phyloP scores from a whole-genome alignment of 768 basidiomycete genomes.

The Rhodotorula sphaerocarpa region DNA sequence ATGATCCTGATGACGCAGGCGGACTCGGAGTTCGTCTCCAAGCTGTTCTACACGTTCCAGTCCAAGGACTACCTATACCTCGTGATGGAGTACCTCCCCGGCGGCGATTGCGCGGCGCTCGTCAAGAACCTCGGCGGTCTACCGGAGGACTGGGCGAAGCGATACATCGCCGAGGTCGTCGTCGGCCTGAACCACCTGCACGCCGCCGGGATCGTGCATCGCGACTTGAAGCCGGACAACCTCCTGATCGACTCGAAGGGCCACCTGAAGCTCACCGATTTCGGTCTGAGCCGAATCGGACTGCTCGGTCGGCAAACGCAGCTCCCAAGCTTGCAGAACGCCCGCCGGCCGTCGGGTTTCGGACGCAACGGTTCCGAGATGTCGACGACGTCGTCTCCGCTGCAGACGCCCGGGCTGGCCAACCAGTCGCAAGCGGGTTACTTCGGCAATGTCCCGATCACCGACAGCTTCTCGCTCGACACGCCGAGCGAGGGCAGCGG shows the following conservation, averaged over 20 bases:
- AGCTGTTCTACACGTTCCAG: constrained; percentile 97
- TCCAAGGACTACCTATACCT: constrained; percentile 98
- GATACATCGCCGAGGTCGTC: constrained; percentile 92
- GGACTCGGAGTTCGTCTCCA: constrained; percentile 90
- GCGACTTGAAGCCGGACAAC: constrained; percentile 97
- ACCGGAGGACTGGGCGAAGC: constrained; percentile 92
- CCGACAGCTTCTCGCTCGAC: constrained; percentile 34
- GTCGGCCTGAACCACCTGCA: constrained; percentile 95
- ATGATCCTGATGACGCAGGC: constrained; percentile 98
- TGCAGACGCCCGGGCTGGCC: constrained; percentile 41
- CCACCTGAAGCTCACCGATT: constrained; percentile 95
- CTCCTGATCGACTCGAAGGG: constrained; percentile 92
- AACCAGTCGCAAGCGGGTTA: constrained; percentile 42
- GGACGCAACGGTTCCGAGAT: constrained; percentile 43
- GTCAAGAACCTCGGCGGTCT: constrained; percentile 90
- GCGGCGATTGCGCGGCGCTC: constrained; percentile 92
- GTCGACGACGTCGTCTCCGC: constrained; percentile 40
- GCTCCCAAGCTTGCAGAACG: constrained; percentile 23
- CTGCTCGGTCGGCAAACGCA: constrained; percentile 86
- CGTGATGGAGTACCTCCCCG: constrained; percentile 99
- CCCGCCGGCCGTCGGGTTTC: constrained; percentile 50
- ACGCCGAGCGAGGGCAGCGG: constrained; percentile 66
- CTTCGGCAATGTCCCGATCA: constrained; percentile 39
- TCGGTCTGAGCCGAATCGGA: constrained; percentile 93
- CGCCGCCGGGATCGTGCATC: constrained; percentile 87